These are phyloP conservation scores for Penicillium sp. DNA, from an alignment of 2,329 filamentous ascomycete species.

Conservation along the genomic window DNA sequence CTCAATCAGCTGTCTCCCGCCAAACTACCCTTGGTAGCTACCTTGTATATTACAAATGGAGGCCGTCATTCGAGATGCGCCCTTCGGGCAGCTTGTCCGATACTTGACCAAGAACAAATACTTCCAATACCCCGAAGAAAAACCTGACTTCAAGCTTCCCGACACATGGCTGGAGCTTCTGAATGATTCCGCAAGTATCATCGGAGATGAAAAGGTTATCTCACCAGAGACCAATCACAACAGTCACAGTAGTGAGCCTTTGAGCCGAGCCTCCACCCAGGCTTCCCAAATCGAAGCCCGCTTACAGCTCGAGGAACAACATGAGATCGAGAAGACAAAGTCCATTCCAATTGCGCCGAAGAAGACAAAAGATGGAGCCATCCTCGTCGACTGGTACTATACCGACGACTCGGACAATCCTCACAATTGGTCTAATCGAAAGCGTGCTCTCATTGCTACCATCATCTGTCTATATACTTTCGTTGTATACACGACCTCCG, in stretches of 20 bases:
- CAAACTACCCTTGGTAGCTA: not conserved
- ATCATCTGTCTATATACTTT: conserved; percentile 39
- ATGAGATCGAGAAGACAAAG: conserved; percentile 29
- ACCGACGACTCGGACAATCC: conserved; percentile 29
- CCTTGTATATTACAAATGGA: conserved; percentile 13
- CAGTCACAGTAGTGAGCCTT: not conserved
- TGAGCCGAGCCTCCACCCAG: conserved; percentile 17
- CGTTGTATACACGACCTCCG: conserved; percentile 38
- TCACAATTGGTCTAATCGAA: conserved; percentile 35
- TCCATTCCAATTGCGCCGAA: conserved; percentile 34
- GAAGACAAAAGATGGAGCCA: conserved; percentile 37
- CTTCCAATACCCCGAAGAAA: conserved; percentile 50
- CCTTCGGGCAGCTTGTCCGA: conserved; percentile 50
- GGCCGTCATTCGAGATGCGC: conserved; percentile 43
- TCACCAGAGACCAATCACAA: not conserved
- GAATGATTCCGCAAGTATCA: not conserved
- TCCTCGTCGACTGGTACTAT: conserved; percentile 39
- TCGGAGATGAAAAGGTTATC: not conserved
- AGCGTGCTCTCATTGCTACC: conserved; percentile 26
- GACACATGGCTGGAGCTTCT: conserved; percentile 24
- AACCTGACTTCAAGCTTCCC: conserved; percentile 30
- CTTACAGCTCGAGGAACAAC: conserved; percentile 29
- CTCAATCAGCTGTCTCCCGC: not conserved
- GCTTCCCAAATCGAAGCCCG: conserved; percentile 23
- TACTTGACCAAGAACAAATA: conserved; percentile 44